Evolutionary conservation across 2,329 filamentous ascomycete genomes (phyloP).

Genomic region (Tricladium varicosporioides): DNA sequence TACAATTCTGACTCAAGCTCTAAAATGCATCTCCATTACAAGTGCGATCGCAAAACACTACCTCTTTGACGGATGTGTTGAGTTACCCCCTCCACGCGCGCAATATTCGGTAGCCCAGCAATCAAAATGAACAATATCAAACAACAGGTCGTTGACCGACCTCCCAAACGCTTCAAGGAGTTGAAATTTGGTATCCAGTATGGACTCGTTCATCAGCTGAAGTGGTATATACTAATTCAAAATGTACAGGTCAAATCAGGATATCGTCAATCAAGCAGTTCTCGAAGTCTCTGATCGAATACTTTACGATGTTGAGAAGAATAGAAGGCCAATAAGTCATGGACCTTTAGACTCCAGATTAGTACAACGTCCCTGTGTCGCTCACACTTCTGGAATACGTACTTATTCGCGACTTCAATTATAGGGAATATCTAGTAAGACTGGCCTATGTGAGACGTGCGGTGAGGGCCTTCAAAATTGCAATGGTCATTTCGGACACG

Average conservation of each 20-base stretch:
- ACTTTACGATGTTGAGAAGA: constrained; percentile 85
- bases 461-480: constrained; percentile 78
- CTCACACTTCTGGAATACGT: no score
- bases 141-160: constrained; percentile 84
- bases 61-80: neutral
- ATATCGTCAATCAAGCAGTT: constrained; percentile 93
- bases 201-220: constrained; percentile 28
- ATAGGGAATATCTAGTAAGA: constrained; percentile 81
- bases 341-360: constrained; percentile 86
- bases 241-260: constrained; percentile 71
- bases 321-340: constrained; percentile 72
- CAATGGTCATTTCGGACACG: constrained; percentile 93
- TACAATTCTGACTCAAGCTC: neutral
- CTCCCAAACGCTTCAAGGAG: constrained; percentile 88
- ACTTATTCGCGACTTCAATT: no score
- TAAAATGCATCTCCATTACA: no score
- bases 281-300: constrained; percentile 92
- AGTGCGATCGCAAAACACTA: neutral
- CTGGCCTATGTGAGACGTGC: constrained; percentile 77
- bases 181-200: constrained; percentile 93
- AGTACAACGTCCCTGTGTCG: constrained; percentile 35
- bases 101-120: neutral
- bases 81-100: neutral
- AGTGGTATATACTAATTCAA: constrained; percentile 19
- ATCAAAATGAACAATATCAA: constrained; percentile 44